Conservation (phyloP, 371 early-diverging fungal species). For the Mortierella sp. region DNA sequence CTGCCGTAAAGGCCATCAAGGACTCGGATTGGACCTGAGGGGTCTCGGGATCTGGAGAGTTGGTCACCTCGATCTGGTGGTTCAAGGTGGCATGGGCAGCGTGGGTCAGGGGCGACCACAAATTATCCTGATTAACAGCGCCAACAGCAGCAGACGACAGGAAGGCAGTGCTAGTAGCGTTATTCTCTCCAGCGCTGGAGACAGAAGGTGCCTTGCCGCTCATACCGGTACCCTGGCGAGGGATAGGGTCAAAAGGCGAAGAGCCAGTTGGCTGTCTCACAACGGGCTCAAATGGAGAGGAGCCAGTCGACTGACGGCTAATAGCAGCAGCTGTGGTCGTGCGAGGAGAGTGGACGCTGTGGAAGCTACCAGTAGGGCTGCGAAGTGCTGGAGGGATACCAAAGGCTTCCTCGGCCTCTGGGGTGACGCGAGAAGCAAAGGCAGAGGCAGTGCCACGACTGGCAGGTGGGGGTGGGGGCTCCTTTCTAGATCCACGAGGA, state of each 20-base stretch:
- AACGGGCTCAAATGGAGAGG: slow-evolving; percentile 41
- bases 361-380: slow-evolving; percentile 54
- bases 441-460: slow-evolving; percentile 40
- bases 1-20: background rate
- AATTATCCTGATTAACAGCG: slow-evolving; percentile 19
- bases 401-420: slow-evolving; percentile 55
- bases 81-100: slow-evolving; percentile 22
- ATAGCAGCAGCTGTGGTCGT: slow-evolving; percentile 9
- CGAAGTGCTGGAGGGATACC: slow-evolving; percentile 55
- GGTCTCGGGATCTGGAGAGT: slow-evolving; percentile 35
- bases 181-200: slow-evolving; percentile 15
- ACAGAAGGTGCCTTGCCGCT: slow-evolving; percentile 31
- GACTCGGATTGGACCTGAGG: slow-evolving; percentile 2
- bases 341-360: slow-evolving; percentile 27
- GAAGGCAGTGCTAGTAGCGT: background rate
- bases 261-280: slow-evolving; percentile 45
- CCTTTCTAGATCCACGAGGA: slow-evolving; percentile 57
- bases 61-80: slow-evolving; percentile 23
- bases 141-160: slow-evolving; percentile 8
- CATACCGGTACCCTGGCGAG: slow-evolving; percentile 41
- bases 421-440: slow-evolving; percentile 23
- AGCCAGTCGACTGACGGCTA: slow-evolving; percentile 54
- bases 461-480: slow-evolving; percentile 56
- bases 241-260: slow-evolving; percentile 31
- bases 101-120: slow-evolving; percentile 51